Evolutionary conservation across 2,329 filamentous ascomycete species (phyloP), one percentile per base, ranked within the genome.

Genomic region (Trichoderma pleuroti): DNA sequence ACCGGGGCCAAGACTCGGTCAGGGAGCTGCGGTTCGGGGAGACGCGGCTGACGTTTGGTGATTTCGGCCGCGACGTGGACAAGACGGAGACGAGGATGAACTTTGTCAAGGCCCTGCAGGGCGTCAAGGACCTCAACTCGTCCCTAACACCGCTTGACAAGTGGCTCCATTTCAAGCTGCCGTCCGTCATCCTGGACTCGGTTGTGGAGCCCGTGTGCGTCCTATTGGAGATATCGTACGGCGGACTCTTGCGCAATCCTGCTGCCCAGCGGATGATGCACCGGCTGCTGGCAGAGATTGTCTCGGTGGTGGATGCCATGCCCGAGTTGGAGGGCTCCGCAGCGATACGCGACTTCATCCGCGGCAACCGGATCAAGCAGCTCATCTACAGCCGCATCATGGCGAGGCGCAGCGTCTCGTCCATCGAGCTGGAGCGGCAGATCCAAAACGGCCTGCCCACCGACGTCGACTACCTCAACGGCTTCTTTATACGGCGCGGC

Each of bases 401-500:
- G 21, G 78, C 75, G 30, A 81, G 86, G 69, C 88, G 90, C 65
- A 82, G 85, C 7, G 80, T 80, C 10, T 8, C 54, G 7, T 76
- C 79, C 54, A 92, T 89, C 75, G 86, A 84, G 24, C 93, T 97
- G 89, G 82, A 92, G 7, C 85, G 86, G 67, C 88, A 91, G 75
- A 83, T 94, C 14, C 82, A 87, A 12, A 79, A 81, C 1, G 91
- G 92, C 1, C 82, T 82, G 72, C 81, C 84, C 71, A 93, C 93
- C 0, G 93, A 97, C 76, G 87, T 98, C 52, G 88, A 94, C 59
- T 97, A 91, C 76, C 87, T 95, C 74, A 98, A 97, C 78, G 95
- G 94, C 0, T 99, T 95, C 82, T 91, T 99, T 72, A 85, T 97
- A 36, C 86, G 84, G 64, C 87, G 91, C 52, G 96, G 92, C 0